Evolutionary conservation across 371 early-diverging fungal species (phyloP).

Genomic region (Zancudomyces culisetae): DNA sequence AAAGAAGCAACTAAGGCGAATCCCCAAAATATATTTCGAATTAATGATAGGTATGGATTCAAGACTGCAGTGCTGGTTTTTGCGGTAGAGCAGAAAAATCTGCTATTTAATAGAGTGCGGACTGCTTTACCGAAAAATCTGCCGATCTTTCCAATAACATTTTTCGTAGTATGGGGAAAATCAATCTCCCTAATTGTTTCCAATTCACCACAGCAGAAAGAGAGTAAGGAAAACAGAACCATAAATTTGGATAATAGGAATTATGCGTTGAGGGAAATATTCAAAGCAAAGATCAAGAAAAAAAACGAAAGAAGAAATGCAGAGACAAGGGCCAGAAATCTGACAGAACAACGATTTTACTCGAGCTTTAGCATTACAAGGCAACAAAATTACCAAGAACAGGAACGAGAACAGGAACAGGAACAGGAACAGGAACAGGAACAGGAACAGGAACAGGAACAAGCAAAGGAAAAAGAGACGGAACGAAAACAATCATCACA

Average conservation of each 20-base stretch:
- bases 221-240: background rate
- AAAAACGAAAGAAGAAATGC: too few species aligned
- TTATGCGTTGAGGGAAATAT: background rate
- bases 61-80: background rate
- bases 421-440: too few species aligned
- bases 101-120: background rate
- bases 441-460: too few species aligned
- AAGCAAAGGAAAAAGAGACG: too few species aligned
- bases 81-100: background rate
- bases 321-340: too few species aligned
- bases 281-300: background rate
- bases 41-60: background rate
- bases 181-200: background rate
- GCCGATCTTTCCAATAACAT: background rate
- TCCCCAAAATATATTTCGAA: background rate
- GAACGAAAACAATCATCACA: too few species aligned
- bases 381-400: too few species aligned
- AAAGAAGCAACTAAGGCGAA: background rate
- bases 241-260: background rate
- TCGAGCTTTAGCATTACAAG: too few species aligned
- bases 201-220: background rate
- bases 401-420: too few species aligned
- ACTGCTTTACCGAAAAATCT: background rate
- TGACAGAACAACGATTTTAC: too few species aligned
- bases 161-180: background rate